Evolutionary conservation across 2,329 filamentous ascomycete genomes (phyloP), one percentile per base, ranked within the genome.

Genomic region (Myriosclerotinia scirpicola): DNA sequence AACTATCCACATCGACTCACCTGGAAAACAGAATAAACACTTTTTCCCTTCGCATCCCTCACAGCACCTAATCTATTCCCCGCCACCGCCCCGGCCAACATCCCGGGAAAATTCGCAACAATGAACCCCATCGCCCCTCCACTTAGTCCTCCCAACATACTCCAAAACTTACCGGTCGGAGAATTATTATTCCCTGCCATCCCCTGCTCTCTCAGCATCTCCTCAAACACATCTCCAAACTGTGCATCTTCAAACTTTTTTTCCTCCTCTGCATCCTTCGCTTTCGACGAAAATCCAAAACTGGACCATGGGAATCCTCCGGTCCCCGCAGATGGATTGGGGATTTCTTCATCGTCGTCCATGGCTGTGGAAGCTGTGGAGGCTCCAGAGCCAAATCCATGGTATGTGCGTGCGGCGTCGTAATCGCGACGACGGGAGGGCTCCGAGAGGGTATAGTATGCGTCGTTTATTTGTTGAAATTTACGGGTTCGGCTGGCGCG

Each of bases 91-190:
- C 95, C 95, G 0, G 94, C 94, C 48, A 98, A 78, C 74, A 94
- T 84, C 0, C 95, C 95, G 0, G 94, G 91, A 59, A 97, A 87
- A 76, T 98, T 98, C 38, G 90, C 95, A 36, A 98, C 85, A 72
- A 99, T 99, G 78, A 98, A 98, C 0, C 95, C 95, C 77, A 99
- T 85, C 3, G 92, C 91, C 15, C 90, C 94, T 42, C 95, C 95
- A 75, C 92, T 95, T 52, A 94, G 78, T 1, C 92, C 93, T 3
- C 95, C 95, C 0, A 97, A 77, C 70, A 97, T 78, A 66, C 88
- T 85, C 94, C 95, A 99, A 78, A 99, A 96, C 72, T 88, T 88
- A 69, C 86, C 83, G 2, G 87, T 94, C 0, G 83, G 83, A 56
- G 78, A 85, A 22, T 84, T 84, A 5, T 83, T 82, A 15, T 85